A percentile compares a stretch with the other conserved stretches of the same genome.
Evolutionary conservation across 2,329 filamentous ascomycete species (phyloP).

Genomic region (Neofusicoccum sp.): DNA sequence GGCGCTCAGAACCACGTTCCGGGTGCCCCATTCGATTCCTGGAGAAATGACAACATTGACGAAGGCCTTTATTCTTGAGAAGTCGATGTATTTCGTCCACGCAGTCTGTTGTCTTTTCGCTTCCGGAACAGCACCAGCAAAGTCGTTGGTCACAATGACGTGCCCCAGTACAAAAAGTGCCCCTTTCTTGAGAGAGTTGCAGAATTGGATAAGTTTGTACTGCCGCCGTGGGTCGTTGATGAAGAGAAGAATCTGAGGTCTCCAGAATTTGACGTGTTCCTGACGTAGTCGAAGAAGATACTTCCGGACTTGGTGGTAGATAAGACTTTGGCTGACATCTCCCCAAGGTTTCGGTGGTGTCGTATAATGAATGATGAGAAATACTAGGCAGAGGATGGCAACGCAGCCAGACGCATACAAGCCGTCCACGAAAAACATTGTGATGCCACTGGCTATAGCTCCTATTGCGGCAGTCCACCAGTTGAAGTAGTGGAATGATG

Average conservation of each 20-base stretch:
- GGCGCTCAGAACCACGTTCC: conserved; percentile 79
- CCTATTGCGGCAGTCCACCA: conserved; percentile 80
- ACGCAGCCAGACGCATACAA: conserved; percentile 78
- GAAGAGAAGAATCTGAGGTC: conserved; percentile 82
- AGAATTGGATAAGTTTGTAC: conserved; percentile 84
- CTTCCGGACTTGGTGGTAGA: conserved; percentile 86
- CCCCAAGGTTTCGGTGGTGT: conserved; percentile 88
- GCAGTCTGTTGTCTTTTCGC: conserved; percentile 77
- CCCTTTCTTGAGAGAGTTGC: conserved; percentile 88
- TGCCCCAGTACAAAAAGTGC: conserved; percentile 83
- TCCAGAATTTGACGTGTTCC: conserved; percentile 93
- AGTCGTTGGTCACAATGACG: conserved; percentile 84
- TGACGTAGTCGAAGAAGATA: conserved; percentile 81
- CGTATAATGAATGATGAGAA: conserved; percentile 82
- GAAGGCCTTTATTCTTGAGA: conserved; percentile 84
- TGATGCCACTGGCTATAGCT: conserved; percentile 72
- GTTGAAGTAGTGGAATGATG: conserved; percentile 86
- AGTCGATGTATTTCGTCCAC: conserved; percentile 87
- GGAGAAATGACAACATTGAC: conserved; percentile 85
- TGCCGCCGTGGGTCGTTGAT: conserved; percentile 82
- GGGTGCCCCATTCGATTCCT: conserved; percentile 78
- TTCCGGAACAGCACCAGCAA: conserved; percentile 75
- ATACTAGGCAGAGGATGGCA: conserved; percentile 72
- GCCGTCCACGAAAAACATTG: conserved; percentile 90
- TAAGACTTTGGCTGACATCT: conserved; percentile 85